These are phyloP conservation scores for Knoxdaviesia capensis DNA, from an alignment of 2,329 filamentous ascomycete species.

Conservation along the genomic window DNA sequence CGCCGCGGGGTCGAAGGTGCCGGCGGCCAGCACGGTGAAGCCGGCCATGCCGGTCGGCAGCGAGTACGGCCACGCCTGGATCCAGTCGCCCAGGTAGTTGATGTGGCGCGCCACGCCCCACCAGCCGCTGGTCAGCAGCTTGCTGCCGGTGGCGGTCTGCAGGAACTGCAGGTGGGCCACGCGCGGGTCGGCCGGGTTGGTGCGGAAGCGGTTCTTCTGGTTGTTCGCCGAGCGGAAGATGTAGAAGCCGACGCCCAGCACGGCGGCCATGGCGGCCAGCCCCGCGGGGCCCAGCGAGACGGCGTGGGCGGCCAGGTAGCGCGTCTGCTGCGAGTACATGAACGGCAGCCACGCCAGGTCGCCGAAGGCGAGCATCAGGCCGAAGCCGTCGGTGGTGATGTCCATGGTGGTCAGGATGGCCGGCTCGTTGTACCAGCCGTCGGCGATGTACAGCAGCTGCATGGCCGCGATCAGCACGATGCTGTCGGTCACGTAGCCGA, in stretches of 20 bases:
- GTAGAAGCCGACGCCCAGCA: slow-evolving; percentile 58
- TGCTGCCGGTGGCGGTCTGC: slow-evolving; percentile 63
- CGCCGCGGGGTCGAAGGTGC: slow-evolving; percentile 11
- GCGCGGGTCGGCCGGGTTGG: slow-evolving; percentile 59
- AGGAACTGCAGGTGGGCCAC: slow-evolving; percentile 72
- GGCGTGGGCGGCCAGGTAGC: slow-evolving; percentile 70
- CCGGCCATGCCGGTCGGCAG: slow-evolving; percentile 73
- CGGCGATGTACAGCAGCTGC: slow-evolving; percentile 67
- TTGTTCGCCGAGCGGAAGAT: slow-evolving; percentile 90
- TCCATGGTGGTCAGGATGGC: slow-evolving; percentile 88
- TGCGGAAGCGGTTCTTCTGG: slow-evolving; percentile 89
- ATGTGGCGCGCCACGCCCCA: slow-evolving; percentile 85
- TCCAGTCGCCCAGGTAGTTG: slow-evolving; percentile 92
- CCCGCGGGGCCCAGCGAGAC: slow-evolving; percentile 53
- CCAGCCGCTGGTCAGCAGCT: slow-evolving; percentile 72
- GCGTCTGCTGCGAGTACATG: slow-evolving; percentile 64
- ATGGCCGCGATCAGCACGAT: slow-evolving; percentile 61
- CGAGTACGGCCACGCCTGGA: slow-evolving; percentile 80
- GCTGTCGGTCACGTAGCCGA: slow-evolving; percentile 68
- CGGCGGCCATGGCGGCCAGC: slow-evolving; percentile 39
- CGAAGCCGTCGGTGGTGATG: slow-evolving; percentile 81
- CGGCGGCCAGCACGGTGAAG: slow-evolving; percentile 47
- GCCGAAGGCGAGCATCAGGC: slow-evolving; percentile 85
- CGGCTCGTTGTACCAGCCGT: slow-evolving; percentile 71
- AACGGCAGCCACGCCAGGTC: slow-evolving; percentile 90